Base-by-base conservation (phyloP, 2,329 filamentous ascomycete genomes). In the Phyllachora maydis region DNA sequence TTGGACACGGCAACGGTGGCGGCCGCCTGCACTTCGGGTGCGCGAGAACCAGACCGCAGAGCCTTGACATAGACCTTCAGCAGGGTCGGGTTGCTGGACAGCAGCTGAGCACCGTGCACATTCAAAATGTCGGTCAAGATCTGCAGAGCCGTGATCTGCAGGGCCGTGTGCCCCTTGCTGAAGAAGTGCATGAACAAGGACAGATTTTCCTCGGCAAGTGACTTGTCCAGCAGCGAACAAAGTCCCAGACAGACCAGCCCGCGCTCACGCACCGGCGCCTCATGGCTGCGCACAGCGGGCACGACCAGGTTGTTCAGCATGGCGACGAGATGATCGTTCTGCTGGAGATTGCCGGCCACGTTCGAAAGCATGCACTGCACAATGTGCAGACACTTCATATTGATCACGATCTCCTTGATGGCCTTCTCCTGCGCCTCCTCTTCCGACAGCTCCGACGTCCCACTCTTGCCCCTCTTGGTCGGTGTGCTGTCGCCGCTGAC, bases 261-360 rank as follows among this genome's bases (percentile, higher is more conserved):
- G 27, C 81, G 67, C 49, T 98, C 88, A 30, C 88, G 69, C 21
- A 98, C 82, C 1, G 83, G 81, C 4, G 81, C 78, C 42, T 95
- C 83, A 36, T 92, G 81, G 39, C 77, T 88, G 33, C 85, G 72
- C 10, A 98, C 85, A 14, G 88, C 88, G 5, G 88, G 88, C 3
- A 98, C 82, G 20, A 98, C 79, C 6, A 98, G 63, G 34, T 88
- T 95, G 54, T 98, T 95, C 23, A 98, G 59, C 76, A 95, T 93
- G n/a, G 78, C 78, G 4, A 91, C 79, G n/a, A 95, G 53, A 40
- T 91, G 75, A 27, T 76, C 71, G 42, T 92, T 92, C 35, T 83
- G 66, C 47, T 93, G 82, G 18, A 95, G 56, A 38, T 77, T 77
- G 30, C 81, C 79, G 25, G 77, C 64, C 7, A 98, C 79, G 40